Conservation (phyloP, 2,329 filamentous ascomycete genomes). For the Colletotrichum coccodes region DNA sequence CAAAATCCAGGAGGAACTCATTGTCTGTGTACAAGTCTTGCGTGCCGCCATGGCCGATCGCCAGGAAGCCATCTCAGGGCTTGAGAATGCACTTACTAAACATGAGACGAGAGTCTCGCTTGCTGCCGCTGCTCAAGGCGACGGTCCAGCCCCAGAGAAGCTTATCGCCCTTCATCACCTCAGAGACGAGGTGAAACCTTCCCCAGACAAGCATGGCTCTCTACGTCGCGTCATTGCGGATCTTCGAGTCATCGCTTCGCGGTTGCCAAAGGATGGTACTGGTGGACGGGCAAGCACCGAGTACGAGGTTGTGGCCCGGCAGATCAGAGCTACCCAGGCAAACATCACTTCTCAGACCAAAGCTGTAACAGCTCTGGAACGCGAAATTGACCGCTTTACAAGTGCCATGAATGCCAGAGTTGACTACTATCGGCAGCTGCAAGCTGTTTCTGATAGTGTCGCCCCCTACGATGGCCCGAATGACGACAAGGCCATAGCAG, state of each 20-base stretch:
- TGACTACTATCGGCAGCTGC: slow-evolving; percentile 91
- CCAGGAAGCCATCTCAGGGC: slow-evolving; percentile 78
- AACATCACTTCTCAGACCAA: slow-evolving; percentile 63
- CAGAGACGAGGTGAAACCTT: slow-evolving; percentile 60
- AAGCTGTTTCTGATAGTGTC: slow-evolving; percentile 90
- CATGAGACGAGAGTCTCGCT: slow-evolving; percentile 76
- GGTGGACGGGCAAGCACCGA: slow-evolving; percentile 59
- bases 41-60: slow-evolving; percentile 83
- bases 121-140: slow-evolving; percentile 66
- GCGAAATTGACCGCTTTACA: slow-evolving; percentile 81
- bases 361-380: slow-evolving; percentile 60
- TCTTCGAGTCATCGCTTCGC: slow-evolving; percentile 74
- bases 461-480: slow-evolving; percentile 75
- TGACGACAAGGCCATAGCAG: slow-evolving; percentile 60
- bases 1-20: slow-evolving; percentile 87
- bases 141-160: slow-evolving; percentile 77
- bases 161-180: slow-evolving; percentile 61
- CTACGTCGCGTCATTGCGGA: slow-evolving; percentile 79
- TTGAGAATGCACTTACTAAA: slow-evolving; percentile 78
- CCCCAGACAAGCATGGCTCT: slow-evolving; percentile 58
- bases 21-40: slow-evolving; percentile 85
- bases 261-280: slow-evolving; percentile 62
- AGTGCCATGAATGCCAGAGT: slow-evolving; percentile 85
- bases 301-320: slow-evolving; percentile 68
- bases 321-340: slow-evolving; percentile 70